Conservation (phyloP, 257 asterid species). For the Buddleja alternifolia region DNA sequence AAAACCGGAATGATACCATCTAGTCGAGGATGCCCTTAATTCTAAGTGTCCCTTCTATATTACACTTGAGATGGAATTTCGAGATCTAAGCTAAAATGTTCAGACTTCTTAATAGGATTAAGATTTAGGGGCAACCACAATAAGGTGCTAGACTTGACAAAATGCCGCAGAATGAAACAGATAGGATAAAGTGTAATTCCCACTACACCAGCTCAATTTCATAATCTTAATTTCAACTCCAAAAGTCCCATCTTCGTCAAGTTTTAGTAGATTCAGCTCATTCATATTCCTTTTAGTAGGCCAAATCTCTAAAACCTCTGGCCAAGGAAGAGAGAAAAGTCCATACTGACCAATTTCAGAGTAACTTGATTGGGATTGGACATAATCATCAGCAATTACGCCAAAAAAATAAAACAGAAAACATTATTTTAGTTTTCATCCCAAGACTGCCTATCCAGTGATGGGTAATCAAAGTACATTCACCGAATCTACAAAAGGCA, state of each 20-base stretch:
- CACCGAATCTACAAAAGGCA: background rate
- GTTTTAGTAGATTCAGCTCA: too few relatives aligned
- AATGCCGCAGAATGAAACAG: background rate
- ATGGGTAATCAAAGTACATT: constrained; percentile 13
- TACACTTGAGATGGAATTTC: background rate
- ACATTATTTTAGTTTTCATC: background rate
- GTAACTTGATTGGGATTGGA: too few relatives aligned
- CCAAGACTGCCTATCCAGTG: background rate
- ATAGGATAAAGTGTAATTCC: background rate
- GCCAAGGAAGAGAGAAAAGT: background rate
- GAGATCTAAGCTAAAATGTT: background rate
- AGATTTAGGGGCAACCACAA: background rate
- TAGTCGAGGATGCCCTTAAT: background rate
- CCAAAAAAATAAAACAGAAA: background rate
- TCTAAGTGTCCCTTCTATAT: background rate
- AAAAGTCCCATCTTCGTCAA: background rate
- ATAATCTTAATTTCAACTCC: background rate
- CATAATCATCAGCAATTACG: background rate
- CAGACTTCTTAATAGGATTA: background rate
- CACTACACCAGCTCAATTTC: background rate
- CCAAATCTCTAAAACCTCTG: background rate
- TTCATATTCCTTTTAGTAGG: background rate
- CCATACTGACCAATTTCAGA: background rate
- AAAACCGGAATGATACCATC: background rate
- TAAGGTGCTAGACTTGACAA: background rate